A percentile compares a stretch with the other conserved stretches of the same genome.
phyloP scores from a whole-genome alignment of 176 grass and related monocot genomes.

The Oryza australiensis region DNA sequence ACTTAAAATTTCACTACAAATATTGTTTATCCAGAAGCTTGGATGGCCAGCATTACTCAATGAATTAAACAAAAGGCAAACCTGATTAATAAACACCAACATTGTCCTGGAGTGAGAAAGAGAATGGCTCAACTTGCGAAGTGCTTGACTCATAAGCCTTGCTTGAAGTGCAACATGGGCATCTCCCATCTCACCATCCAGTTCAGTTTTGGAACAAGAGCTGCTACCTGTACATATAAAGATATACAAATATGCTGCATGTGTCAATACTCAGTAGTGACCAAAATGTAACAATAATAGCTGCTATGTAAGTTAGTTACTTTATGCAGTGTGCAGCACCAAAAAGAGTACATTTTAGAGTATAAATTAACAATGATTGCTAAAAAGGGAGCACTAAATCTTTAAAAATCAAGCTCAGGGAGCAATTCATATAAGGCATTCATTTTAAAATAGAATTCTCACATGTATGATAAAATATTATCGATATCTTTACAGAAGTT shows the following conservation, averaged over 20 bases:
- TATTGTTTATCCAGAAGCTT: not conserved
- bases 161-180: constrained; percentile 76
- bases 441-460: not conserved
- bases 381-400: not conserved
- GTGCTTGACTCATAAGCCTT: constrained; percentile 74
- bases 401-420: not conserved
- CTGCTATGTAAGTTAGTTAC: not conserved
- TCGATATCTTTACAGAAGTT: not conserved
- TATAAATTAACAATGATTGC: not conserved
- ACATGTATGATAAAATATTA: not conserved
- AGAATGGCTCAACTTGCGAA: constrained; percentile 78
- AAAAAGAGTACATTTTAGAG: not conserved
- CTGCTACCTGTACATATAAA: constrained; percentile 58
- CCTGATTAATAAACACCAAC: constrained; percentile 80
- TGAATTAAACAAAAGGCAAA: constrained; percentile 23
- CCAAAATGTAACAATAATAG: not conserved
- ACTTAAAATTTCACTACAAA: not conserved
- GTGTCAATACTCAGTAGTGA: not conserved
- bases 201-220: constrained; percentile 71
- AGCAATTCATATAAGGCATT: not conserved
- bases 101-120: constrained; percentile 64
- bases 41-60: not conserved
- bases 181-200: constrained; percentile 89
- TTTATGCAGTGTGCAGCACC: not conserved
- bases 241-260: not conserved